phyloP scores from a whole-genome alignment of 306 rosid species.

The Biancaea sappan region DNA sequence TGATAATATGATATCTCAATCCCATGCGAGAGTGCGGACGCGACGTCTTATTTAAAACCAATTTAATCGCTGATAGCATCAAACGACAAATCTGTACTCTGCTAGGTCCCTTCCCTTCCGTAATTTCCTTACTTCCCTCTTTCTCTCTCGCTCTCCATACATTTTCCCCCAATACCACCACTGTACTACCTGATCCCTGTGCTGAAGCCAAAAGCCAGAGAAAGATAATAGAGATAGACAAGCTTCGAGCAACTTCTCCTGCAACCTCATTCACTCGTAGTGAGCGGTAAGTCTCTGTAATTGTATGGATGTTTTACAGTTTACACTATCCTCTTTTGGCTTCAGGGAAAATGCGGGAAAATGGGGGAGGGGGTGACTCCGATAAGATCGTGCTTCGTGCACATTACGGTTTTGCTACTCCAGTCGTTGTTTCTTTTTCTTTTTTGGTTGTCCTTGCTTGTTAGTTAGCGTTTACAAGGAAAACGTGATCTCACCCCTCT shows the following conservation, averaged over 20 bases:
- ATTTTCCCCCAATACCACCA: neutral
- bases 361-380: neutral
- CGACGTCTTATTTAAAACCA: conserved; percentile 33
- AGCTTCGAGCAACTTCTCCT: neutral
- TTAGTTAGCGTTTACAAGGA: neutral
- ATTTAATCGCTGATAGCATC: neutral
- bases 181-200: neutral
- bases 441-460: neutral
- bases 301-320: neutral
- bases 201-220: neutral
- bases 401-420: neutral
- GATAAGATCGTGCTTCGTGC: neutral
- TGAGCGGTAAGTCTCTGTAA: conserved; percentile 8
- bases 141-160: neutral
- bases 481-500: neutral
- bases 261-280: neutral
- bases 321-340: neutral
- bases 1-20: neutral
- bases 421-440: neutral
- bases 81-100: conserved; percentile 38
- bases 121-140: neutral
- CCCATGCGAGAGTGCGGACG: conserved; percentile 37
- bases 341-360: conserved; percentile 34
- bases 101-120: neutral
- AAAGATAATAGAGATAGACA: too few species aligned